Conservation (phyloP, 768 basidiomycete genomes). For the Peribolospora kevripleyi region DNA sequence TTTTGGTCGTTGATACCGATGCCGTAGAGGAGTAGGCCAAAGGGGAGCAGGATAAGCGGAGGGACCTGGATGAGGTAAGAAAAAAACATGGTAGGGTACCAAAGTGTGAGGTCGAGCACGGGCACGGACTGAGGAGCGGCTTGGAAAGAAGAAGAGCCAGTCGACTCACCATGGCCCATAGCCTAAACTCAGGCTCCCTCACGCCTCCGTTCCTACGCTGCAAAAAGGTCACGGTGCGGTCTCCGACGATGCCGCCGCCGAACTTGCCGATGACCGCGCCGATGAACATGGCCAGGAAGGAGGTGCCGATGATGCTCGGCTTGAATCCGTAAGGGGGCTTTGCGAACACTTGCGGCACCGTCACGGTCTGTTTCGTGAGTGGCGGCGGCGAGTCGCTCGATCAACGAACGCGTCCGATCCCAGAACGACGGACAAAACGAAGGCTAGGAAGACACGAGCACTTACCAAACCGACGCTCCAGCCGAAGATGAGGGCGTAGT, state of each 20-base stretch:
- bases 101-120: not conserved
- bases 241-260: constrained; percentile 12
- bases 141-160: not conserved
- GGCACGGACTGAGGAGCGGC: not conserved
- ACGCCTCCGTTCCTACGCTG: constrained; percentile 6
- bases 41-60: constrained; percentile 11
- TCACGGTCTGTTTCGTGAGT: constrained; percentile 4
- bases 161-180: constrained; percentile 9
- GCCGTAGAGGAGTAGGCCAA: constrained; percentile 12
- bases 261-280: constrained; percentile 13
- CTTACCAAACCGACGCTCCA: constrained; percentile 4
- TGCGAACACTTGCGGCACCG: constrained; percentile 10
- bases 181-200: constrained; percentile 12
- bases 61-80: not conserved
- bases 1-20: constrained; percentile 8
- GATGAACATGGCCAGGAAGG: constrained; percentile 11
- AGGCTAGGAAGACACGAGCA: not conserved
- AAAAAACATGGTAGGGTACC: not conserved
- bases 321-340: constrained; percentile 11
- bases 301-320: constrained; percentile 7
- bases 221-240: constrained; percentile 9
- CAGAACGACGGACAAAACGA: not conserved
- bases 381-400: constrained; percentile 6
- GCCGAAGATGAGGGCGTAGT: constrained; percentile 12
- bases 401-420: not conserved